These are phyloP conservation scores for Vigna nakashimae DNA, from an alignment of 306 rosid genomes.

Conservation along the genomic window DNA sequence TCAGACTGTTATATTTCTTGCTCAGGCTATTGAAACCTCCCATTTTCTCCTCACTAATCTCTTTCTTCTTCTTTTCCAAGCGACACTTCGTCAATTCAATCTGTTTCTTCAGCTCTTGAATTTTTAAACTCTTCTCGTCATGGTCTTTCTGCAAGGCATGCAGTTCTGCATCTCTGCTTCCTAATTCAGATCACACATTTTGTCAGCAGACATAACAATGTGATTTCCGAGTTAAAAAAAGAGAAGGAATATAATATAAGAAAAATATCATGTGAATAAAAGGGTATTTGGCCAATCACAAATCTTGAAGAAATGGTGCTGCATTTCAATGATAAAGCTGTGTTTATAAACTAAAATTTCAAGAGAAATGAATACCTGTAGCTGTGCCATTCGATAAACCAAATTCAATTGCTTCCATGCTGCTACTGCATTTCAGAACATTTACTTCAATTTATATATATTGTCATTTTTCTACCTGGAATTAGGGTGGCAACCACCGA, in stretches of 20 bases:
- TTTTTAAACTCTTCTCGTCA: slow-evolving; percentile 51
- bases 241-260: background rate
- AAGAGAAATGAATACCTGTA: slow-evolving; percentile 38
- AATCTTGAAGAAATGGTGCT: background rate
- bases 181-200: slow-evolving; percentile 28
- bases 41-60: slow-evolving; percentile 44
- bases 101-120: slow-evolving; percentile 58
- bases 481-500: background rate
- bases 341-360: background rate
- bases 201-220: background rate
- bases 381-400: slow-evolving; percentile 31
- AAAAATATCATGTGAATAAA: background rate
- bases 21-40: slow-evolving; percentile 47
- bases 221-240: background rate
- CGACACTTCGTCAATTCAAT: slow-evolving; percentile 50
- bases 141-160: slow-evolving; percentile 50
- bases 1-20: slow-evolving; percentile 51
- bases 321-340: background rate
- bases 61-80: slow-evolving; percentile 52
- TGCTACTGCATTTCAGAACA: slow-evolving; percentile 28
- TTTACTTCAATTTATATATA: background rate
- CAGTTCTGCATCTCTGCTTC: slow-evolving; percentile 44
- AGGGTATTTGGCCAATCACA: background rate
- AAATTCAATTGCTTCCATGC: slow-evolving; percentile 53
- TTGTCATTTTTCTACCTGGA: slow-evolving; percentile 1